These are phyloP conservation scores for Psilocybe cubensis DNA, from an alignment of 768 basidiomycete species.

Conservation along the genomic window DNA sequence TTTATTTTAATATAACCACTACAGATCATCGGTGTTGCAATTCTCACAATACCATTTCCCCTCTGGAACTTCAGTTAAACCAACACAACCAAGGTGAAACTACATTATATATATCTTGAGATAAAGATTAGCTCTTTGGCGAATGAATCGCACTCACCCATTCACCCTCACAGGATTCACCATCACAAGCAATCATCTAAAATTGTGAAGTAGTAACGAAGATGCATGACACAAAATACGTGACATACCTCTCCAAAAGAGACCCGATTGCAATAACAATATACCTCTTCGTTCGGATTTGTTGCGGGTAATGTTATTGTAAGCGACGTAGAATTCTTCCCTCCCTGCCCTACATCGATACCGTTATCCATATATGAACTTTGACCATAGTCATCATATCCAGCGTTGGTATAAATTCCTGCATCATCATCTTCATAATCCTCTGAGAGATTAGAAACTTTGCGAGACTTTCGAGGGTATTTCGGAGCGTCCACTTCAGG, in stretches of 20 bases:
- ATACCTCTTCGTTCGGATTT: constrained; percentile 52
- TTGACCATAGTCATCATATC: constrained; percentile 8
- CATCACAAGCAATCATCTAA: constrained; percentile 90
- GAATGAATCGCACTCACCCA: constrained; percentile 64
- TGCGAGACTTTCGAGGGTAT: constrained; percentile 42
- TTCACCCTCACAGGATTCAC: constrained; percentile 69
- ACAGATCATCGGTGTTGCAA: constrained; percentile 48
- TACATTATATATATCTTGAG: no score
- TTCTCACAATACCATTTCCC: constrained; percentile 77
- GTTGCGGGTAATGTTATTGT: constrained; percentile 42
- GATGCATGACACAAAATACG: constrained; percentile 12
- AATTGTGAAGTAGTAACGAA: constrained; percentile 14
- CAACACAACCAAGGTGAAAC: constrained; percentile 78
- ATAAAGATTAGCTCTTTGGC: not conserved
- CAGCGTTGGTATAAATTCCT: not conserved
- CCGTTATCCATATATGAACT: constrained; percentile 16
- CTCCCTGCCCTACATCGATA: constrained; percentile 20
- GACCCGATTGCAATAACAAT: constrained; percentile 82
- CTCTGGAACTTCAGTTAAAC: constrained; percentile 58
- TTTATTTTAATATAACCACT: not conserved
- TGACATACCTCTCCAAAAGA: constrained; percentile 83
- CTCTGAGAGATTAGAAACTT: constrained; percentile 3
- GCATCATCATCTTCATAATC: constrained; percentile 6
- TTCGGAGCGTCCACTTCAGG: constrained; percentile 65
- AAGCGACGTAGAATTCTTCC: constrained; percentile 28